Conservation (phyloP, 305 asterid species). For the Fraxinus dipetala region DNA sequence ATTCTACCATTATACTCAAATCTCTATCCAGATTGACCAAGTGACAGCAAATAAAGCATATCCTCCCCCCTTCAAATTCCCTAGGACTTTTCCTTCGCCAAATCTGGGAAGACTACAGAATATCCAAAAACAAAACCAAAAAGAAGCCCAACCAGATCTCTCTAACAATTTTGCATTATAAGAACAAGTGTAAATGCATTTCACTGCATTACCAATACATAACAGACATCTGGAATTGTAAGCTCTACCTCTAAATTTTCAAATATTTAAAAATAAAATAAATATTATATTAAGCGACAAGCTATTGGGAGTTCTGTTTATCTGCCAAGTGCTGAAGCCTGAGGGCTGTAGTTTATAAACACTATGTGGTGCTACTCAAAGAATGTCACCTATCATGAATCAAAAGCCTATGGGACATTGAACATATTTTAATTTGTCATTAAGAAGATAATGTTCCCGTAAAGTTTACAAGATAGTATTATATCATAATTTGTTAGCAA, state of each 20-base stretch:
- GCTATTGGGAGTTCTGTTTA: background rate
- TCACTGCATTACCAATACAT: background rate
- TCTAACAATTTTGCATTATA: background rate
- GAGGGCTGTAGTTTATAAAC: background rate
- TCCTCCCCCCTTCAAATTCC: background rate
- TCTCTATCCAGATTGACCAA: background rate
- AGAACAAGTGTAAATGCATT: background rate
- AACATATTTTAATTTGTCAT: background rate
- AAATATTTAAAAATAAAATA: too few relatives aligned
- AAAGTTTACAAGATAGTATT: background rate
- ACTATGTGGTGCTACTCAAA: background rate
- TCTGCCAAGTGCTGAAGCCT: background rate
- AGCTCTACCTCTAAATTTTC: background rate
- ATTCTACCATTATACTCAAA: background rate
- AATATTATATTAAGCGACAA: background rate
- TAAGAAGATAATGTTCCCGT: background rate
- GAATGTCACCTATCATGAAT: background rate
- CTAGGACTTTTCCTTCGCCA: background rate
- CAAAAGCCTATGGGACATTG: background rate
- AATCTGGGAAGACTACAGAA: background rate
- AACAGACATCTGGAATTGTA: background rate
- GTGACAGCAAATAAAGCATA: background rate
- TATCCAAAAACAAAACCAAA: background rate
- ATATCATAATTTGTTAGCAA: background rate
- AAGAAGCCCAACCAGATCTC: background rate